Base-by-base conservation (phyloP, 1,139 yeast genomes). In the Magnusiomyces tetraspermus region DNA sequence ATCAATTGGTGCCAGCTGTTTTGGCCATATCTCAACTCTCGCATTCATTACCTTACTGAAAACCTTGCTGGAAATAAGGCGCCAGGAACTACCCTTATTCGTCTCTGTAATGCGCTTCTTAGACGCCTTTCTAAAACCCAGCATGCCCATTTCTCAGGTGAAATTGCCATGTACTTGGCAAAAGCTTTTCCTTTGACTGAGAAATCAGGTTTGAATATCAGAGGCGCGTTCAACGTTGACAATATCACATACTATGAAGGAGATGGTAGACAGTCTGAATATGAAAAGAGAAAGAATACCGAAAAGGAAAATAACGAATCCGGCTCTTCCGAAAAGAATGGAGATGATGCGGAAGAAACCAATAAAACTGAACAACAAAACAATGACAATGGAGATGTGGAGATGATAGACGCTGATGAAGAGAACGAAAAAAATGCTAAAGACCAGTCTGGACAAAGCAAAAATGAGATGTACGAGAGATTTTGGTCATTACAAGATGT, bases 151-250 rank as follows among this genome's bases (percentile, higher is more conserved):
- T 70, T 71, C 55, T 65, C 72, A 2, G 74, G 74, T 11, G 60
- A 66, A 51, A 65, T 71, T 44, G 65, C 68, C 40, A 66, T 68
- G 54, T 70, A 66, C 49, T 60, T 71, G 31, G 68, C 73, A 1
- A 55, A 65, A 15, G 72, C 72, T 3, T 71, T 71, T 52, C 72
- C 73, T 0, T 55, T 70, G 22, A 60, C 63, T 40, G 74, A 71
- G 51, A 66, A 68, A 45, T 67, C 71, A 4, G 74, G 73, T 3
- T 59, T 70, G 22, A 71, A 71, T 50, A 63, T 67, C 21, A 63
- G 70, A 13, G 74, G 74, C 0, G 64, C 64, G 17, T 71, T 63
- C 58, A 67, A 71, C 55, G 58, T 59, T 1, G 73, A 66, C 22
- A 71, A 71, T 54, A 58, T 61, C 15, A 70, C 74, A 1, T 50